phyloP scores from a whole-genome alignment of 2,329 filamentous ascomycete species.

The Arthroderma sp. region DNA sequence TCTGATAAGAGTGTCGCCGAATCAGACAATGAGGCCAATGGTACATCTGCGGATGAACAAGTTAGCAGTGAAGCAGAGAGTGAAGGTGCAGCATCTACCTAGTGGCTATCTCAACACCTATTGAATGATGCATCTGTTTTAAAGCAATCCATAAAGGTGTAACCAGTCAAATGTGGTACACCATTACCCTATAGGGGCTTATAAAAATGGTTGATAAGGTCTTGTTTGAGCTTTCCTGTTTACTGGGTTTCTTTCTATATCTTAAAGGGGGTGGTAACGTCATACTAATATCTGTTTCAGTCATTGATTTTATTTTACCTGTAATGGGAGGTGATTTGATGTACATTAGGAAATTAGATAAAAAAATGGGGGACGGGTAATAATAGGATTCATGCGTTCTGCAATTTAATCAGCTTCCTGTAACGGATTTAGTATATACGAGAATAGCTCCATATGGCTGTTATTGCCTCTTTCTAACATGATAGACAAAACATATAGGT shows the following conservation, averaged over 20 bases:
- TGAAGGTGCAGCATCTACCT: background rate
- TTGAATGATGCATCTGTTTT: background rate
- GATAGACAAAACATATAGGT: background rate
- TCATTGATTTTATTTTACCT: background rate
- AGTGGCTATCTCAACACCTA: background rate
- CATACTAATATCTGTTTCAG: background rate
- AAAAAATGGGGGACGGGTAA: slow-evolving; percentile 1
- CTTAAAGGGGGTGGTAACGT: background rate
- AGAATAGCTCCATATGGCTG: background rate
- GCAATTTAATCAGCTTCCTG: background rate
- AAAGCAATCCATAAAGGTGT: background rate
- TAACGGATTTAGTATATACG: background rate
- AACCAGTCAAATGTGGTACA: background rate
- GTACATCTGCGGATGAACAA: background rate
- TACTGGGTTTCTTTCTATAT: background rate
- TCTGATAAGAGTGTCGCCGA: background rate
- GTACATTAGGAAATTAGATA: slow-evolving; percentile 5
- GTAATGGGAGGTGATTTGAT: background rate
- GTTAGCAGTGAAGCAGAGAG: background rate
- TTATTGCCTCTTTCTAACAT: background rate
- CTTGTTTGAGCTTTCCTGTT: background rate
- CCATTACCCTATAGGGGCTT: background rate
- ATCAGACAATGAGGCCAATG: background rate
- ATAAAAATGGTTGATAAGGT: background rate
- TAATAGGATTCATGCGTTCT: background rate